A percentile compares a stretch with the other conserved stretches of the same genome.
These are phyloP conservation scores for Saccharomyces hybrid DNA, from an alignment of 1,139 yeast species.

Conservation along the genomic window DNA sequence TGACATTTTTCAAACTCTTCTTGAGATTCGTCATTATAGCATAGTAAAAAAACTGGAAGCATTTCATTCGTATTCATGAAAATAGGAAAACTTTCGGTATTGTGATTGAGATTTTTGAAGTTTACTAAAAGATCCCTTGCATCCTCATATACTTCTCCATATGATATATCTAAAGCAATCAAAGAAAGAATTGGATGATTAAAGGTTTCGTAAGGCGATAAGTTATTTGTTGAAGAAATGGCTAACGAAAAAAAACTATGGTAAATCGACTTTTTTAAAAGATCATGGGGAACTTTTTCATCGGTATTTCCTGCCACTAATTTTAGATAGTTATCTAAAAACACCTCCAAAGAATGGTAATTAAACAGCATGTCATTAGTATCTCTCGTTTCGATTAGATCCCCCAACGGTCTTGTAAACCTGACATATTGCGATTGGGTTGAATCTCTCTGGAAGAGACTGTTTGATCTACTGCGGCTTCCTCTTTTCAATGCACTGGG, in stretches of 20 bases:
- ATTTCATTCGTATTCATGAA: slow-evolving; percentile 55
- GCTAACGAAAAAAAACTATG: slow-evolving; percentile 52
- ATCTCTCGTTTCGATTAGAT: slow-evolving; percentile 26
- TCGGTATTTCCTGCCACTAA: slow-evolving; percentile 30
- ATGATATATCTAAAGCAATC: slow-evolving; percentile 43
- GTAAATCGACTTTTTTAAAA: slow-evolving; percentile 44
- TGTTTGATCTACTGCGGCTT: slow-evolving; percentile 20
- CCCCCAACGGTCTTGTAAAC: slow-evolving; percentile 40
- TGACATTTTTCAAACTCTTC: slow-evolving; percentile 26
- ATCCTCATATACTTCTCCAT: slow-evolving; percentile 36
- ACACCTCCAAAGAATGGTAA: slow-evolving; percentile 32
- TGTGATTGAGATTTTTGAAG: slow-evolving; percentile 36
- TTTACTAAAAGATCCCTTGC: slow-evolving; percentile 48
- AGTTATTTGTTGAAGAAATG: slow-evolving; percentile 47
- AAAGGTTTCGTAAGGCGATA: slow-evolving; percentile 80
- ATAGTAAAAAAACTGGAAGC: slow-evolving; percentile 37
- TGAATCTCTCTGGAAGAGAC: slow-evolving; percentile 27
- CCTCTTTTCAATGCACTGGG: background rate
- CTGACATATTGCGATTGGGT: slow-evolving; percentile 37
- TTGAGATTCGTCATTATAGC: slow-evolving; percentile 27
- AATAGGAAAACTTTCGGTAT: slow-evolving; percentile 39
- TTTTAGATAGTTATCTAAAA: slow-evolving; percentile 30
- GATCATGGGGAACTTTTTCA: slow-evolving; percentile 17
- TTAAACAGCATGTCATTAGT: slow-evolving; percentile 27
- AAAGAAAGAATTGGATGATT: slow-evolving; percentile 83